These are phyloP conservation scores for Cornus controversa DNA, from an alignment of 148 eudicot genomes.

Conservation along the genomic window DNA sequence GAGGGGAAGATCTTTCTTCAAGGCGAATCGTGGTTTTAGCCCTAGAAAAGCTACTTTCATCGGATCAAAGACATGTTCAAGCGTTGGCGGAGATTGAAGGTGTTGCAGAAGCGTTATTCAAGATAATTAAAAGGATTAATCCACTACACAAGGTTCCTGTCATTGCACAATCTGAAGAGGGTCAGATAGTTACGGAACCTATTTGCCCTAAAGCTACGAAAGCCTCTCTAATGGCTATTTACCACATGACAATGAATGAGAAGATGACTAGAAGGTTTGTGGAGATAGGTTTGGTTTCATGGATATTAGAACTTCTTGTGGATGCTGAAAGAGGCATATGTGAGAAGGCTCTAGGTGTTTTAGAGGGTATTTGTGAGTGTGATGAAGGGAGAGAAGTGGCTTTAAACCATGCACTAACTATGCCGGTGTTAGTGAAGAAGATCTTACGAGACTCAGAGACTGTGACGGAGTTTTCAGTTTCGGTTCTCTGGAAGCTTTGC, in stretches of 20 bases:
- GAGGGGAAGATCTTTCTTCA: constrained; percentile 35
- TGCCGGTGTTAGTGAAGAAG: constrained; percentile 51
- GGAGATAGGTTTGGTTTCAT: constrained; percentile 41
- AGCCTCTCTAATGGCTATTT: constrained; percentile 53
- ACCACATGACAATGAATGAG: constrained; percentile 37
- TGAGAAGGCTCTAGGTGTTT: constrained; percentile 42
- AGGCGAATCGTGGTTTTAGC: constrained; percentile 41
- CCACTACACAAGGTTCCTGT: too few species aligned
- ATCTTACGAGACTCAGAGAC: constrained; percentile 33
- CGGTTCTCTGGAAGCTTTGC: constrained; percentile 48
- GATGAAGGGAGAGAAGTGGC: constrained; percentile 34
- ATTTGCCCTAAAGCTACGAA: constrained; percentile 52
- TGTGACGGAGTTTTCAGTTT: constrained; percentile 45
- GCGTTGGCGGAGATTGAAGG: constrained; percentile 39
- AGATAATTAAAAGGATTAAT: constrained; percentile 50
- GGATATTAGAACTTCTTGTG: constrained; percentile 54
- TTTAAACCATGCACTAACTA: constrained; percentile 27
- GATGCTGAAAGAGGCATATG: constrained; percentile 46
- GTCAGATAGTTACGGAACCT: constrained; percentile 51
- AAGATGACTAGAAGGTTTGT: constrained; percentile 31
- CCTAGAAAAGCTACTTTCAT: constrained; percentile 42
- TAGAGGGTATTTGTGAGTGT: constrained; percentile 31
- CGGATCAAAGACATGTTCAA: constrained; percentile 15
- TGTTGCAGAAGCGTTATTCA: constrained; percentile 41
- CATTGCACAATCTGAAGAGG: too few species aligned